Percentiles rank a stretch among this genome's conserved stretches.
phyloP scores from a whole-genome alignment of 306 rosid species.

The Crataegus laevigata region DNA sequence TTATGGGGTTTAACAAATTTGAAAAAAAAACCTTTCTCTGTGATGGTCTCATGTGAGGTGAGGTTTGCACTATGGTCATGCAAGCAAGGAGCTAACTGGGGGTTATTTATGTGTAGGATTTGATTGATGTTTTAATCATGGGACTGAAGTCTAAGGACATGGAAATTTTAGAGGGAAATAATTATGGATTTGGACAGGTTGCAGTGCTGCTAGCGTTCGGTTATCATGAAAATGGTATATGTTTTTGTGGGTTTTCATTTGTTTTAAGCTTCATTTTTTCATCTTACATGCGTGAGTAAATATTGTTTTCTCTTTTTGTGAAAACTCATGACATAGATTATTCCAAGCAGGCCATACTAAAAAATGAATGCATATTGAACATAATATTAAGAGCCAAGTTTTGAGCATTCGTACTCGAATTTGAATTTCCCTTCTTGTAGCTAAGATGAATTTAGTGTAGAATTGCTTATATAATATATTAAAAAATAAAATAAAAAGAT shows the following conservation, averaged over 20 bases:
- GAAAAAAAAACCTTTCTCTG: not conserved
- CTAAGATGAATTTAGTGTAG: too few species aligned
- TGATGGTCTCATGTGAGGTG: not conserved
- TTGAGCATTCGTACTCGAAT: too few species aligned
- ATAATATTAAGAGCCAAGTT: too few species aligned
- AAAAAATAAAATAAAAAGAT: too few species aligned
- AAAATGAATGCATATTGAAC: too few species aligned
- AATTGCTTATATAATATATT: not conserved
- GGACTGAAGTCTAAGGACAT: constrained; percentile 13
- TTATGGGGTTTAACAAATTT: constrained; percentile 2
- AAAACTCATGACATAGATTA: not conserved
- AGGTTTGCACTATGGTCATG: not conserved
- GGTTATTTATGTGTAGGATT: constrained; percentile 32
- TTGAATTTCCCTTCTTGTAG: not conserved
- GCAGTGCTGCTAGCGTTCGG: constrained; percentile 13
- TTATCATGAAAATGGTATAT: constrained; percentile 21
- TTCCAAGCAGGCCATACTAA: not conserved
- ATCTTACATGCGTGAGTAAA: not conserved
- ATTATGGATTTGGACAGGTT: constrained; percentile 26
- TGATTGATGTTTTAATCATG: constrained; percentile 18
- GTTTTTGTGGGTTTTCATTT: not conserved
- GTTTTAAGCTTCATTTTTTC: not conserved
- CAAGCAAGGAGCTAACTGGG: constrained; percentile 30
- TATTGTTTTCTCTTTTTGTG: not conserved
- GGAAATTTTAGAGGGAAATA: constrained; percentile 27